Evolutionary conservation across 2,329 filamentous ascomycete species (phyloP).

Genomic region (Simplicillium sp.): DNA sequence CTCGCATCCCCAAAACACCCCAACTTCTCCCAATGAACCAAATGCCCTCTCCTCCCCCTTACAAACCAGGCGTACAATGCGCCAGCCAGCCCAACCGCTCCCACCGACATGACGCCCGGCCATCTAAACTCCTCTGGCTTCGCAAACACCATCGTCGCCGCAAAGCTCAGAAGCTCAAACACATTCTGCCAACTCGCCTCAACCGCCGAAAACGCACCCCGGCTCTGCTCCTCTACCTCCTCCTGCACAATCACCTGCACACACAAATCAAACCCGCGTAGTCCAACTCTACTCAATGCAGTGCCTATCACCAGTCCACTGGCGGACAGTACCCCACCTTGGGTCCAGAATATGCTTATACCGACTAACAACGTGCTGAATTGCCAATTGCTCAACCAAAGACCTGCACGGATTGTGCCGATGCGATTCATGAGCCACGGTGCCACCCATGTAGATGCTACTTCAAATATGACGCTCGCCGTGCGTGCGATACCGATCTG

Average conservation of each 20-base stretch:
- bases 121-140: conserved; percentile 54
- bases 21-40: conserved; percentile 16
- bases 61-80: conserved; percentile 20
- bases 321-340: conserved; percentile 26
- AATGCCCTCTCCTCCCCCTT: conserved; percentile 19
- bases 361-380: conserved; percentile 41
- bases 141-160: conserved; percentile 54
- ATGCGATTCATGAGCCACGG: conserved; percentile 45
- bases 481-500: conserved; percentile 45
- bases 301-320: conserved; percentile 38
- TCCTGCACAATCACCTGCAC: conserved; percentile 53
- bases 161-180: conserved; percentile 61
- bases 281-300: conserved; percentile 46
- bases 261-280: conserved; percentile 54
- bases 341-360: conserved; percentile 28
- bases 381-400: conserved; percentile 66
- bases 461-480: conserved; percentile 42
- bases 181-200: conserved; percentile 60
- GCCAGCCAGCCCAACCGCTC: conserved; percentile 30
- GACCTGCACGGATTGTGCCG: conserved; percentile 52
- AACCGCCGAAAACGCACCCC: conserved; percentile 60
- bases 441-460: conserved; percentile 51
- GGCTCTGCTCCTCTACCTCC: conserved; percentile 42
- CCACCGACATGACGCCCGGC: conserved; percentile 49
- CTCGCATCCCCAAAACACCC: no score